Evolutionary conservation across 257 asterid genomes (phyloP), one percentile per base, ranked within the genome.

Genomic region (Capsicum baccatum): DNA sequence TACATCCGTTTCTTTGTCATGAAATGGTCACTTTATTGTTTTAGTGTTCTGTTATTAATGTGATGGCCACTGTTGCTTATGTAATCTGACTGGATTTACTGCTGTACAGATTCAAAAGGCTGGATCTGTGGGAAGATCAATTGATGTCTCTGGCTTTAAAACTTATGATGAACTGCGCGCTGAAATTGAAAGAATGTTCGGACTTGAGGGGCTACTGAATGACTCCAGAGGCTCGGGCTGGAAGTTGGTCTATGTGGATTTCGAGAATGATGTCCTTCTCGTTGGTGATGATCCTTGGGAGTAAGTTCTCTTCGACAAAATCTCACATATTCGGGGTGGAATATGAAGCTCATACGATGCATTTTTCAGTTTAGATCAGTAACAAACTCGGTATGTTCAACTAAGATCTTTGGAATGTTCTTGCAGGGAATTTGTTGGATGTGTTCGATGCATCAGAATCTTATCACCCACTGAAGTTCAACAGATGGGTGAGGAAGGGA

Each of bases 401-500:
- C 62, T 50, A 50, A 50, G 6, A 21, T 76, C 26, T 33, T 50
- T 1, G 8, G n/a, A 35, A 76, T 47, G 48, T 10, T 3, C 76
- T 58, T 85, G 85, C 84, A 94, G 99, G 91, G 99, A 95, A 89
- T 95, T 95, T 70, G 98, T 95, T 13, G 93, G 96, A 35, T 97
- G 99, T 80, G 99, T 97, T 10, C 91, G 92, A 58, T 97, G 99
- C 92, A 97, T 97, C 73, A 89, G 99, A 79, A 97, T 97, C 26
- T 81, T 97, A 73, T 97, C 99, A 44, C 99, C 99, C 7, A 83
- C 90, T 42, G 99, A 97, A 90, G 99, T 97, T 62, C 93, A 95
- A 92, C 98, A 95, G 90, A 95, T 97, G 99, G 99, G 99, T 1
- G 99, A 97, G 85, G 99, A 95, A 73, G 99, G 99, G 71, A 97